These are phyloP conservation scores for Niebla homalea DNA, from an alignment of 495 filamentous ascomycete species.

Conservation along the genomic window DNA sequence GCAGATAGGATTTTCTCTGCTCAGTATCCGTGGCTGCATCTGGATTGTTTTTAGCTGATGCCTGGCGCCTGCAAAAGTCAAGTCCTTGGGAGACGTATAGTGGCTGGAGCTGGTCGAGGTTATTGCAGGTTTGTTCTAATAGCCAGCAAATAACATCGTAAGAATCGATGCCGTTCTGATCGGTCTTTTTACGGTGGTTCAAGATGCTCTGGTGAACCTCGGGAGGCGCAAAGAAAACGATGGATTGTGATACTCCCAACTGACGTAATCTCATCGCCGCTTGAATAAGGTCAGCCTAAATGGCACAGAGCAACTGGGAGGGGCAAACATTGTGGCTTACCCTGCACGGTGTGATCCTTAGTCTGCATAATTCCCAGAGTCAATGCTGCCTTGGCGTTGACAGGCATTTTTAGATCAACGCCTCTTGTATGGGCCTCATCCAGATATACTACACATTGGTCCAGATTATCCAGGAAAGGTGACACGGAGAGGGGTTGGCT, in stretches of 20 bases:
- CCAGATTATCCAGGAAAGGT: constrained; percentile 45
- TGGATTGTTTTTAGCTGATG: constrained; percentile 18
- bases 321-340: constrained; percentile 26
- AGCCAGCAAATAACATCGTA: constrained; percentile 46
- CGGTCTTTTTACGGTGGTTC: constrained; percentile 20
- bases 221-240: constrained; percentile 31
- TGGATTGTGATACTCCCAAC: constrained; percentile 25
- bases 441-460: constrained; percentile 54
- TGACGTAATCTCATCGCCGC: constrained; percentile 38
- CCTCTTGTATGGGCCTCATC: constrained; percentile 69
- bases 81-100: constrained; percentile 44
- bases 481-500: constrained; percentile 43
- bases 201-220: constrained; percentile 39
- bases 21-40: constrained; percentile 20
- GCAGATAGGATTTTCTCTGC: constrained; percentile 26
- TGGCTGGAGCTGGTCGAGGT: constrained; percentile 39
- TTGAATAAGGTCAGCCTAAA: constrained; percentile 1
- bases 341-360: constrained; percentile 65
- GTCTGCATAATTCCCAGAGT: constrained; percentile 55
- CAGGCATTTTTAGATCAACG: constrained; percentile 55
- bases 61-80: constrained; percentile 35
- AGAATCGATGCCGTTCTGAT: constrained; percentile 23
- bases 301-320: background rate
- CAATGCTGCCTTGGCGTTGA: constrained; percentile 46
- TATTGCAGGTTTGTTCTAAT: constrained; percentile 45